These are phyloP conservation scores for Herpotrichia juniperi DNA, from an alignment of 2,329 filamentous ascomycete genomes.

Conservation along the genomic window DNA sequence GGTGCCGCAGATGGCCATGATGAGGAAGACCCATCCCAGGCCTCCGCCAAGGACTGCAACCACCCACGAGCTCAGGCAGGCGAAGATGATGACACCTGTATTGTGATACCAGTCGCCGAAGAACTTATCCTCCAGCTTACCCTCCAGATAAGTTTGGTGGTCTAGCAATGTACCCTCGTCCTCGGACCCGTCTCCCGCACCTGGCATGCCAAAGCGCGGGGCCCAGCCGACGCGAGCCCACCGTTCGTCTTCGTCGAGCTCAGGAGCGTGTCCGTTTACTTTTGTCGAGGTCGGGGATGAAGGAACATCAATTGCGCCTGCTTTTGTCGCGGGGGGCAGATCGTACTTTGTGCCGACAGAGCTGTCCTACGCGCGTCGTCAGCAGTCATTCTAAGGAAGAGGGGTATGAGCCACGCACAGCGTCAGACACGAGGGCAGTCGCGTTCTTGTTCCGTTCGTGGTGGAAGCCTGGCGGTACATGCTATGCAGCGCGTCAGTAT, in stretches of 20 bases:
- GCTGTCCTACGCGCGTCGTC: constrained; percentile 60
- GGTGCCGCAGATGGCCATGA: constrained; percentile 91
- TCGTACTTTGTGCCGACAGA: constrained; percentile 73
- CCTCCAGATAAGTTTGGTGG: constrained; percentile 86
- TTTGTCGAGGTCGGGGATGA: constrained; percentile 55
- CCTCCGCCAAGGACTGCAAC: constrained; percentile 89
- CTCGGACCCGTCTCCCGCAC: constrained; percentile 57
- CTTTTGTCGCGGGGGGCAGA: constrained; percentile 75
- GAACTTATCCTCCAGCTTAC: constrained; percentile 83
- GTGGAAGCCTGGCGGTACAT: constrained; percentile 68
- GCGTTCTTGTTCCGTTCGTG: constrained; percentile 67
- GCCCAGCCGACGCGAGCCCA: constrained; percentile 78
- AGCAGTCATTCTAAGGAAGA: constrained; percentile 3
- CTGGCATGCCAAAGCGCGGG: constrained; percentile 73
- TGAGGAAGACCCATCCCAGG: constrained; percentile 87
- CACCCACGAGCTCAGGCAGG: constrained; percentile 88
- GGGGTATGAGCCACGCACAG: constrained; percentile 49
- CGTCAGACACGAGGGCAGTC: constrained; percentile 77
- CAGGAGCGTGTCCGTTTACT: constrained; percentile 58
- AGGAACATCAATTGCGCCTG: constrained; percentile 65
- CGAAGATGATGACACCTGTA: constrained; percentile 89
- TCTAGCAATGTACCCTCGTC: constrained; percentile 75
- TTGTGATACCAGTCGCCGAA: constrained; percentile 99
- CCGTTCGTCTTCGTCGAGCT: constrained; percentile 58
- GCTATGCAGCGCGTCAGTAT: constrained; percentile 50